phyloP scores from a whole-genome alignment of 768 basidiomycete species.

The Asterophora lycoperdoides region DNA sequence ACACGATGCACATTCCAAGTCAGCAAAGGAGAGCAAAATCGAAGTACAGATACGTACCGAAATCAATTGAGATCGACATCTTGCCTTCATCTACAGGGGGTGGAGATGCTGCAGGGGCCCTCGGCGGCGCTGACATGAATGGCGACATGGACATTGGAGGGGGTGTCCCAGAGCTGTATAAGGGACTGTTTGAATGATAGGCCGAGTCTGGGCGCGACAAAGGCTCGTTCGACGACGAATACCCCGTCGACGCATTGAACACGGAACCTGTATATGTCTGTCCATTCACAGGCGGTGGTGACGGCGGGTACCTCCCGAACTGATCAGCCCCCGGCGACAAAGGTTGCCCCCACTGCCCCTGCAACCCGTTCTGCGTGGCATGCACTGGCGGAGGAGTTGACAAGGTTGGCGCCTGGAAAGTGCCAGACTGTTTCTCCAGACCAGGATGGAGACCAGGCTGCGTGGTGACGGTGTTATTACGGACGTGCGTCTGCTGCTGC shows the following conservation, averaged over 20 bases:
- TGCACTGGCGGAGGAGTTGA: slow-evolving; percentile 27
- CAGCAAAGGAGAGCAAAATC: neutral
- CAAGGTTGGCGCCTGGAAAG: slow-evolving; percentile 37
- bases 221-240: slow-evolving; percentile 24
- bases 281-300: slow-evolving; percentile 13
- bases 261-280: slow-evolving; percentile 21
- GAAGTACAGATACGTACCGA: slow-evolving; percentile 47
- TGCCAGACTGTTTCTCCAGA: slow-evolving; percentile 38
- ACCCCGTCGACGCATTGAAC: slow-evolving; percentile 20
- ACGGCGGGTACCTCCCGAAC: slow-evolving; percentile 23
- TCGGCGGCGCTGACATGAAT: slow-evolving; percentile 20
- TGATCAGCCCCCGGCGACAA: slow-evolving; percentile 34
- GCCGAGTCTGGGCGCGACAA: slow-evolving; percentile 30
- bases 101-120: slow-evolving; percentile 14
- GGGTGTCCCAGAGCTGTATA: slow-evolving; percentile 18
- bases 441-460: slow-evolving; percentile 47
- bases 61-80: slow-evolving; percentile 79
- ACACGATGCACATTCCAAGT: slow-evolving; percentile 3
- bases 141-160: slow-evolving; percentile 21
- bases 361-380: slow-evolving; percentile 14
- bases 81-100: slow-evolving; percentile 58
- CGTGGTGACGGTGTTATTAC: slow-evolving; percentile 37
- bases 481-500: slow-evolving; percentile 26
- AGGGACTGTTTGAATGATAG: slow-evolving; percentile 23
- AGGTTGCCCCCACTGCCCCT: slow-evolving; percentile 30